Conservation (phyloP, 1,284 basidiomycete genomes). For the Apiotrichum sp. region DNA sequence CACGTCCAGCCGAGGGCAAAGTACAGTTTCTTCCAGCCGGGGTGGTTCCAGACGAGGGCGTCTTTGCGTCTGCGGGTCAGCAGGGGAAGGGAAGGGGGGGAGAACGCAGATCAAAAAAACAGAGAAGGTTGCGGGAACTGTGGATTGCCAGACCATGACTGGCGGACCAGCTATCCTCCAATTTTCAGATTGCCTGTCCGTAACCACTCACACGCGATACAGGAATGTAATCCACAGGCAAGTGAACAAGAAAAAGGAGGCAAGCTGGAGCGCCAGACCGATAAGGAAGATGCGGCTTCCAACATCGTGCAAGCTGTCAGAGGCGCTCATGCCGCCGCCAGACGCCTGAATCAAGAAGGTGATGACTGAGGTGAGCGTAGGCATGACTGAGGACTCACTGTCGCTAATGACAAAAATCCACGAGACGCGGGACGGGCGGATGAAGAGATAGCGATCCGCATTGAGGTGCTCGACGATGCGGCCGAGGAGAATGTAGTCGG, state of each 20-base stretch:
- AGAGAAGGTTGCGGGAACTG: no score
- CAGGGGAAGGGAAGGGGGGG: not conserved
- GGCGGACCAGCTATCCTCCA: no score
- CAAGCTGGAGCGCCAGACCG: slow-evolving; percentile 58
- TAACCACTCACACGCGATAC: slow-evolving; percentile 49
- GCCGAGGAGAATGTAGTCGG: slow-evolving; percentile 63
- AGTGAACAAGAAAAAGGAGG: slow-evolving; percentile 59
- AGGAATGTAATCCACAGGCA: slow-evolving; percentile 56
- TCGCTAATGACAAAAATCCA: slow-evolving; percentile 49
- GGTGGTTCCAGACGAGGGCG: slow-evolving; percentile 4
- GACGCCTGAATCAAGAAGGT: slow-evolving; percentile 61
- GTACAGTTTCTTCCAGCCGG: slow-evolving; percentile 58
- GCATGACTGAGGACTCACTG: slow-evolving; percentile 42
- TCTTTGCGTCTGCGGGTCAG: slow-evolving; percentile 7
- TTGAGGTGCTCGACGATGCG: slow-evolving; percentile 55
- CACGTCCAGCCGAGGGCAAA: slow-evolving; percentile 55
- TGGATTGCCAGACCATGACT: no score
- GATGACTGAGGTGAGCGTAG: slow-evolving; percentile 20
- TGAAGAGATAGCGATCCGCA: slow-evolving; percentile 47
- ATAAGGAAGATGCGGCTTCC: slow-evolving; percentile 54
- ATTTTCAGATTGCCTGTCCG: no score
- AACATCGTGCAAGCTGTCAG: slow-evolving; percentile 36
- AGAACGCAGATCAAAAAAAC: not conserved
- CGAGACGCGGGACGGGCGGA: slow-evolving; percentile 26
- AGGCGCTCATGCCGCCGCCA: slow-evolving; percentile 44